Evolutionary conservation across 345 rosid species (phyloP), one percentile per base, ranked within the genome.

Genomic region (Reutealis trisperma): DNA sequence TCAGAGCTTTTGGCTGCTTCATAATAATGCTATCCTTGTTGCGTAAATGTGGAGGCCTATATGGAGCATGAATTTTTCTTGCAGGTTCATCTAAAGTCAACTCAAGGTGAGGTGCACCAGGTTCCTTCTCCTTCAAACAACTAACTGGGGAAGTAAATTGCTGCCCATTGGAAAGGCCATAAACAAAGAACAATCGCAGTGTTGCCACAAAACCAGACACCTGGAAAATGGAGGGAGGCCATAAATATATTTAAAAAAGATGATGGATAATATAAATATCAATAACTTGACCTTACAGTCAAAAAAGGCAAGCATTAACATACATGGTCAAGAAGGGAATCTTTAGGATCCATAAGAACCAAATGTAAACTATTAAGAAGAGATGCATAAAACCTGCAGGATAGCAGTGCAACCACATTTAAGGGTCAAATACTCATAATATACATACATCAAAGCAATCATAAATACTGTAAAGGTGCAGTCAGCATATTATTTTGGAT

Each of bases 31-130:
- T 80, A 22, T 86, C 93, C 85, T 78, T 91, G 83, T 91, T 89
- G 77, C 99, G 90, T 85, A 93, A 83, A 83, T 93, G 99, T 10
- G 98, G 98, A 83, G 99, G 99, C 84, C 94, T 88, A 82, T 92
- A 93, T 52, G 90, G 92, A 81, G 84, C 83, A 79, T 59, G 78
- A 44, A 79, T 77, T 80, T 83, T 78, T 71, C 71, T 83, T 67
- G 30, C 69, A 69, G 79, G 79, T 79, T 80, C 89, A 80, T 84
- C 83, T 64, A 82, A 75, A 77, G 74, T 72, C 74, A 82, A 83
- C 72, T 84, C 81, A 77, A 77, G 83, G 81, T 71, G 83, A 66
- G 30, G 58, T 78, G 70, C 47, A 80, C 68, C 71, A 63, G 71
- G 79, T 67, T 87, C 89, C 73, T 86, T 86, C 69, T 81, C 91